Evolutionary conservation across 129 eudicot genomes (phyloP), one percentile per base, ranked within the genome.

Genomic region (Artemisia tridentata): DNA sequence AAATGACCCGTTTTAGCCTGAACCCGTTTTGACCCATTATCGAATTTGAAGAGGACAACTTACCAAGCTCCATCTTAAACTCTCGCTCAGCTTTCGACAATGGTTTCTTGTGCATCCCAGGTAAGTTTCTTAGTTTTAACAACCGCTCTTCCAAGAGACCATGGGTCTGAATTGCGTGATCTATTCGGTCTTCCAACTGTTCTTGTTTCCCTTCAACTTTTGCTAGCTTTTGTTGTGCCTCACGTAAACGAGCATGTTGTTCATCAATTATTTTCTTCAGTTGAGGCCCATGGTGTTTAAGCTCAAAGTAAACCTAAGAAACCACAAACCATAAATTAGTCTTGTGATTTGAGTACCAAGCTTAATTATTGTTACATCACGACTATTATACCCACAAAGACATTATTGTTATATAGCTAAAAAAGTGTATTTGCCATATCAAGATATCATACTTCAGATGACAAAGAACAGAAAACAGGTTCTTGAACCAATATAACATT

Each of bases 281-380:
- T 59, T 90, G 97, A 20, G 98, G 96, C 11, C 90, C 95, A 77
- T 89, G 98, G 80, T 86, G 92, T 81, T 87, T 86, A 64, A 93
- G 96, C 77, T 93, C 98, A 80, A 93, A 87, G 82, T 80, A 84
- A 68, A 93, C 98, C 98, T 93, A 68, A 62, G 54, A 63, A 78
- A 55, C 76, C 73, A 75, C 45, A 43, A 57, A 45, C 10, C 11
- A 62, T 2, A 49, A 16, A 10, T 14, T 21, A 38, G 34, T 67
- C 63, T 18, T 45, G 31, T 15, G 7, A 57, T 47, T 21, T 17
- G 38, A 16, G 14, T 54, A 62, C 17, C 55, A 75, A 31, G 60
- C 45, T 34, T 25, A 75, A 57, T n/a, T n/a, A n/a, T n/a, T n/a
- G n/a, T n/a, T 29, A 4, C 52, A 48, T 20, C 63, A 73, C 7